phyloP scores from a whole-genome alignment of 495 filamentous ascomycete genomes.

The Pyronema omphalodes region DNA sequence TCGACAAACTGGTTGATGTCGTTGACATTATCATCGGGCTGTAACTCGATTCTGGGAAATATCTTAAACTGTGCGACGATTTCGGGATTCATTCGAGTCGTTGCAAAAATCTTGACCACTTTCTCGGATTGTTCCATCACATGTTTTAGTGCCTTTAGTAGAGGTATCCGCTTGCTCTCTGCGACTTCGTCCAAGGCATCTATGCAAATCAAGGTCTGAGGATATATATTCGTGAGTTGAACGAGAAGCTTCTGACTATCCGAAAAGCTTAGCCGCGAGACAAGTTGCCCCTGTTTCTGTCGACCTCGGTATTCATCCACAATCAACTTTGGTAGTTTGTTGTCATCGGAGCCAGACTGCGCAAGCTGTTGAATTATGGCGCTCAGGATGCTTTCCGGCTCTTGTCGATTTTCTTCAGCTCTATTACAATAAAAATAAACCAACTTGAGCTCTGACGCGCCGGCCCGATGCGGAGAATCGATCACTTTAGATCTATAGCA shows the following conservation, averaged over 20 bases:
- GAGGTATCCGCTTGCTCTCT: not conserved
- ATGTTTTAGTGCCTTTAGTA: not conserved
- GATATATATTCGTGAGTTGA: too few species aligned
- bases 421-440: constrained; percentile 13
- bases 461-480: too few species aligned
- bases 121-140: not conserved
- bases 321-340: not conserved
- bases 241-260: too few species aligned
- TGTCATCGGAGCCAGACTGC: not conserved
- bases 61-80: too few species aligned
- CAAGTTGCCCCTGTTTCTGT: not conserved
- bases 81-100: too few species aligned
- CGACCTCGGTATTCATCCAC: not conserved
- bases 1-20: too few species aligned
- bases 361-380: constrained; percentile 7
- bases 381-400: constrained; percentile 3
- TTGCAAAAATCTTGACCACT: constrained; percentile 1
- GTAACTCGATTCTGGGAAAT: too few species aligned
- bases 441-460: too few species aligned
- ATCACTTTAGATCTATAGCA: too few species aligned
- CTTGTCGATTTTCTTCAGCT: not conserved
- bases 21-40: too few species aligned
- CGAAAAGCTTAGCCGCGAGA: not conserved
- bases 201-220: too few species aligned
- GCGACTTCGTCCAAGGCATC: too few species aligned